Conservation (phyloP, 345 rosid genomes). For the Sisymbrium altissimum region DNA sequence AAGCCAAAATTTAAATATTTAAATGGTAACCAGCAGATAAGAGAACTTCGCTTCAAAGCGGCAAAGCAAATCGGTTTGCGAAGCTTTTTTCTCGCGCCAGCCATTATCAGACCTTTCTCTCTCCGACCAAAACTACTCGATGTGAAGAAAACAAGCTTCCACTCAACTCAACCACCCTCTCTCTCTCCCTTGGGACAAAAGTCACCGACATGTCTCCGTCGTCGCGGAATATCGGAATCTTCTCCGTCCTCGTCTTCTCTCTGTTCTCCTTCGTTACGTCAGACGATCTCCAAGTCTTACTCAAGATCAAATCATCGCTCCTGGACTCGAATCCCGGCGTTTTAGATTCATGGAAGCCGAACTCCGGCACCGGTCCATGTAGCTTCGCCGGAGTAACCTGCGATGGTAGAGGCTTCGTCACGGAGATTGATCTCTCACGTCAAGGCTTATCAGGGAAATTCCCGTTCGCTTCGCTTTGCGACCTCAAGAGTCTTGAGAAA, state of each 20-base stretch:
- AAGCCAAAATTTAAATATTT: constrained; percentile 29
- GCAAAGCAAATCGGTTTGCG: constrained; percentile 1
- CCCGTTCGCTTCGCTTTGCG: constrained; percentile 54
- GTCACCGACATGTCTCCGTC: constrained; percentile 16
- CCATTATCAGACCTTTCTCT: neutral
- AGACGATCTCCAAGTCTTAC: constrained; percentile 54
- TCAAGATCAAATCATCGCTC: constrained; percentile 47
- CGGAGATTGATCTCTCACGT: constrained; percentile 64
- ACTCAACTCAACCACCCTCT: neutral
- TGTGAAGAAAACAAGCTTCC: constrained; percentile 17
- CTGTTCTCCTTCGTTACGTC: constrained; percentile 41
- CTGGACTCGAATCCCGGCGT: constrained; percentile 27
- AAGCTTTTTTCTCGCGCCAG: constrained; percentile 14
- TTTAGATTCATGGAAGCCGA: constrained; percentile 50
- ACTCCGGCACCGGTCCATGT: constrained; percentile 32
- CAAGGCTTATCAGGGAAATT: constrained; percentile 42
- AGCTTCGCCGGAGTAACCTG: constrained; percentile 67
- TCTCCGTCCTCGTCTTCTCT: constrained; percentile 23
- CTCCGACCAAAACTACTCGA: neutral
- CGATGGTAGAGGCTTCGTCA: constrained; percentile 39
- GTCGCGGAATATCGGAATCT: neutral
- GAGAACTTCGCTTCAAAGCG: constrained; percentile 31
- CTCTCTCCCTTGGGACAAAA: neutral
- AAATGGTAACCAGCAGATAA: constrained; percentile 21
- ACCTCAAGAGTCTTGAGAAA: constrained; percentile 50